Evolutionary conservation across 106 monocot genomes (phyloP).

Genomic region (Chionographis japonica): DNA sequence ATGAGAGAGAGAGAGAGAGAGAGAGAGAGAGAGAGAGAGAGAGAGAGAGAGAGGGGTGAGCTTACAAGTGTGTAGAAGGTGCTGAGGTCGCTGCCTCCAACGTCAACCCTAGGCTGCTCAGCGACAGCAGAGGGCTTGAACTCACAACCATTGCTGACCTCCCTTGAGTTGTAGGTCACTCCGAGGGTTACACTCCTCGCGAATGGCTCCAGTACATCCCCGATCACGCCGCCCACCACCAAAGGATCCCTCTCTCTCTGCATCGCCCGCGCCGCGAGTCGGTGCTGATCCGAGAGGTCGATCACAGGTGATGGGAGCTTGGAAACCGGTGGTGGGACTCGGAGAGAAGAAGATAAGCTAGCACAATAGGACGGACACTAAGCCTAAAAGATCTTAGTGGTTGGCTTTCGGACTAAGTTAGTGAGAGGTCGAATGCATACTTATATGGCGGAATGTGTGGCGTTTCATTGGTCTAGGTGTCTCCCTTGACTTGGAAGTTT

Average conservation of each 20-base stretch:
- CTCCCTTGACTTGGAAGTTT: too few relatives aligned
- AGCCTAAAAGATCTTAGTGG: too few relatives aligned
- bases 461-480: too few relatives aligned
- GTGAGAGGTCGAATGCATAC: too few relatives aligned
- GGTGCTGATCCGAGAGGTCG: too few relatives aligned
- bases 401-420: too few relatives aligned
- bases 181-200: constrained; percentile 20
- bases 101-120: constrained; percentile 43
- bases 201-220: constrained; percentile 59
- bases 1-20: not conserved
- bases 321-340: too few relatives aligned
- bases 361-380: too few relatives aligned
- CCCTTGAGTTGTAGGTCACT: constrained; percentile 33
- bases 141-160: constrained; percentile 45
- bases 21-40: too few relatives aligned
- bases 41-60: not conserved
- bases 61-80: constrained; percentile 60
- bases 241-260: constrained; percentile 37
- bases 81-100: constrained; percentile 48
- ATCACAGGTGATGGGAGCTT: too few relatives aligned
- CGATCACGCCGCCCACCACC: constrained; percentile 48
- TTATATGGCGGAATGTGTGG: too few relatives aligned
- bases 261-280: not conserved
- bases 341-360: too few relatives aligned
- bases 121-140: constrained; percentile 41